A percentile compares a stretch with the other conserved stretches of the same genome.
Conservation (phyloP, 1,284 basidiomycete species). For the Pholiota adiposa region DNA sequence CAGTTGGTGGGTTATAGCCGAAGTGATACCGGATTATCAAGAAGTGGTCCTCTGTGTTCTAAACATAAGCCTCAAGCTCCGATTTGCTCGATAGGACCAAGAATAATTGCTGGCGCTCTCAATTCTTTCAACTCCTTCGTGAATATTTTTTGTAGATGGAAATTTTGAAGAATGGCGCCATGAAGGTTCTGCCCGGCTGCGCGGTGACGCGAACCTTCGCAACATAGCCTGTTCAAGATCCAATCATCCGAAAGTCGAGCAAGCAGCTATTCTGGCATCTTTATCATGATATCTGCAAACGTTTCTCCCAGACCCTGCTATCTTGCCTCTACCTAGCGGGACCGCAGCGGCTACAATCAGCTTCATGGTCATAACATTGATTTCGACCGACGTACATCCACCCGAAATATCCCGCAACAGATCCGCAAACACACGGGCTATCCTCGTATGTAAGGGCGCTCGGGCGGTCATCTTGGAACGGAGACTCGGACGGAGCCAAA, state of each 20-base stretch:
- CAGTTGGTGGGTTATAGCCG: background rate
- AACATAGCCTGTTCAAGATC: too few relatives aligned
- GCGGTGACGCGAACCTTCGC: too few relatives aligned
- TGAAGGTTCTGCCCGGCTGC: too few relatives aligned
- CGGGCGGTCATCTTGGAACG: background rate
- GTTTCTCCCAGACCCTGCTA: background rate
- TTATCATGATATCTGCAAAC: background rate
- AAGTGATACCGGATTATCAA: background rate
- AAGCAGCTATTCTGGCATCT: background rate
- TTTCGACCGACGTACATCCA: slow-evolving; percentile 2
- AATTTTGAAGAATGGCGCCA: background rate
- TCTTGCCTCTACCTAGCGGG: background rate
- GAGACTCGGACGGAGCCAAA: background rate
- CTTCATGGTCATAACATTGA: background rate
- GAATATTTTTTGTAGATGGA: background rate
- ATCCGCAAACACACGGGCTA: background rate
- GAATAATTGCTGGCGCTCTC: background rate
- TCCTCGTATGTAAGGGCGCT: background rate
- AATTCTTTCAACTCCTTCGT: background rate
- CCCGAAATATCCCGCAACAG: background rate
- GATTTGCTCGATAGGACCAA: background rate
- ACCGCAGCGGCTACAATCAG: background rate
- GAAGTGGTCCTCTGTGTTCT: background rate
- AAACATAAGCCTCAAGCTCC: background rate
- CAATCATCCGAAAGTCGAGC: background rate